Conservation (phyloP, 2,329 filamentous ascomycete species). For the Arachnopeziza araneosa region DNA sequence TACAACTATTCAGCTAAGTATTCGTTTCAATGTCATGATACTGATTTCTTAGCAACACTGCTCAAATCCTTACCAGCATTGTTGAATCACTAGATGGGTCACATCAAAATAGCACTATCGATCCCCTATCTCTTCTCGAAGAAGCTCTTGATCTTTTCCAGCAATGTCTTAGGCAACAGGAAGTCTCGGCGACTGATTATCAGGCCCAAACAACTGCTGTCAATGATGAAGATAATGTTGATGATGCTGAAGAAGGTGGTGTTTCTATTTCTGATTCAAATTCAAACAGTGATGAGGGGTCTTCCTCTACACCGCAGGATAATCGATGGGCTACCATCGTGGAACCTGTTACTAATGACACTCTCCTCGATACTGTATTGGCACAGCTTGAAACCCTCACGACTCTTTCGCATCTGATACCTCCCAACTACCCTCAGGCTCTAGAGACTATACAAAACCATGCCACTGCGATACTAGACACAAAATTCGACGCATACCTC, state of each 20-base stretch:
- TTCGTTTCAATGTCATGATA: not conserved
- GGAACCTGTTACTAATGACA: slow-evolving; percentile 57
- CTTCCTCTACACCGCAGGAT: slow-evolving; percentile 25
- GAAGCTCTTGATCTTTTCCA: slow-evolving; percentile 58
- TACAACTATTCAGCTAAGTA: not conserved
- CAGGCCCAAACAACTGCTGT: slow-evolving; percentile 25
- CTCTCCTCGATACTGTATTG: slow-evolving; percentile 62
- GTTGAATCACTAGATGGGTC: slow-evolving; percentile 51
- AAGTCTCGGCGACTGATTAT: slow-evolving; percentile 24
- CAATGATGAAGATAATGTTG: not conserved
- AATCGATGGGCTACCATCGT: slow-evolving; percentile 64
- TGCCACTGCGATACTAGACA: slow-evolving; percentile 39
- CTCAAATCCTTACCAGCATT: slow-evolving; percentile 61
- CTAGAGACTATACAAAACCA: not conserved
- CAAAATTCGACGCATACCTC: slow-evolving; percentile 49
- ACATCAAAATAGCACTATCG: slow-evolving; percentile 30
- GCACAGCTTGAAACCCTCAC: slow-evolving; percentile 54
- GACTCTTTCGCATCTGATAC: slow-evolving; percentile 41
- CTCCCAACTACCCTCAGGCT: not conserved
- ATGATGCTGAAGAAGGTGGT: slow-evolving; percentile 35
- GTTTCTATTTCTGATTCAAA: slow-evolving; percentile 6
- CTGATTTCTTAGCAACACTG: slow-evolving; percentile 47
- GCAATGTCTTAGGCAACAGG: slow-evolving; percentile 47
- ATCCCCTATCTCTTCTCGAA: slow-evolving; percentile 46
- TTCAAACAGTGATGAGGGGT: not conserved